These are phyloP conservation scores for Byssochlamys sp. DNA, from an alignment of 2,329 filamentous ascomycete species.

Conservation along the genomic window DNA sequence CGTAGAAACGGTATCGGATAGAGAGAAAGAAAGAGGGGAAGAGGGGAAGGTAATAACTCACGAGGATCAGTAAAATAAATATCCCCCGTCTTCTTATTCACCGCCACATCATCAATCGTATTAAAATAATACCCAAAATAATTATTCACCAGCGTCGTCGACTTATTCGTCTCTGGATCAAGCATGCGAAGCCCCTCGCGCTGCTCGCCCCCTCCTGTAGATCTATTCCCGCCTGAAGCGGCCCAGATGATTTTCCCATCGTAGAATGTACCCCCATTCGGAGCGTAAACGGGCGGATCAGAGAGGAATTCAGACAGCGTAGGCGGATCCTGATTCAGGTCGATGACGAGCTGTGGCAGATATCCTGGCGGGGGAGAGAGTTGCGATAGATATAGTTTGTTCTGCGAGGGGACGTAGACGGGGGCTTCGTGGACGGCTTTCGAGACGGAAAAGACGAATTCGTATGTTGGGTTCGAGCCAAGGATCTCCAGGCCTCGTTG, in stretches of 20 bases:
- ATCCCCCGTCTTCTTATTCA: constrained; percentile 12
- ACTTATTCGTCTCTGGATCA: constrained; percentile 36
- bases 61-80: constrained; percentile 16
- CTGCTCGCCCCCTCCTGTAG: constrained; percentile 28
- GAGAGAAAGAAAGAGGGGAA: neutral
- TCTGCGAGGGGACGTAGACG: constrained; percentile 31
- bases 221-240: constrained; percentile 28
- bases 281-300: constrained; percentile 36
- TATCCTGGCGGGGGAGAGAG: constrained; percentile 27
- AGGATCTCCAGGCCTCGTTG: constrained; percentile 27
- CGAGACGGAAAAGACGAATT: constrained; percentile 31
- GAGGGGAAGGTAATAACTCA: neutral
- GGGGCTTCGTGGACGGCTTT: constrained; percentile 35
- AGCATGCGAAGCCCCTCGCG: constrained; percentile 34
- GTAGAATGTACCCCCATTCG: constrained; percentile 34
- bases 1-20: too few relatives aligned
- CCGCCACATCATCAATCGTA: constrained; percentile 13
- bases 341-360: constrained; percentile 30
- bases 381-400: constrained; percentile 33
- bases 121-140: constrained; percentile 24
- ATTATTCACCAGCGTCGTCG: constrained; percentile 35
- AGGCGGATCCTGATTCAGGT: constrained; percentile 36
- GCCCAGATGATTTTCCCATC: constrained; percentile 33
- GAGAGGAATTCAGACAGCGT: constrained; percentile 30
- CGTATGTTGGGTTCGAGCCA: constrained; percentile 26